Evolutionary conservation across 108 stramenopile species (phyloP), one percentile per base, ranked within the genome.

Genomic region (Cyclotella kingstonii): DNA sequence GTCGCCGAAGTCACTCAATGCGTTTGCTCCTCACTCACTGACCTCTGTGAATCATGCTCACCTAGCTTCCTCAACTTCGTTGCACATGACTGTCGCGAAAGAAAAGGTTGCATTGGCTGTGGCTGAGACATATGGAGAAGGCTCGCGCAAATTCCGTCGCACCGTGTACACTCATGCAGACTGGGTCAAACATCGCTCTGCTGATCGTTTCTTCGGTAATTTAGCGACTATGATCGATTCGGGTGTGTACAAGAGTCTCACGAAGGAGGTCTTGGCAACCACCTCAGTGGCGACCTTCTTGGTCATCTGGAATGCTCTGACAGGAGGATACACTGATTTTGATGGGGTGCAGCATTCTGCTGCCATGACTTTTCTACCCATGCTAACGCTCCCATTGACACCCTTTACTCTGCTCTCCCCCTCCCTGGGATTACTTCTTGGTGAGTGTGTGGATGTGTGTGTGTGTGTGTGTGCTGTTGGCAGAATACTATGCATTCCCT

Each of bases 141-240:
- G 62, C 2, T 65, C 60, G 15, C 72, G 86, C 27, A 78, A 81
- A 46, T 84, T 76, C 66, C 82, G 87, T 35, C 80, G 87, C 5
- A 88, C 87, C 3, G 87, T 88, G 19, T 88, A 85, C 63, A 71
- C 80, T 3, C 84, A 88, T 53, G 77, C 81, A 2, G 84, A 88
- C 44, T 88, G 87, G 87, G 66, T 74, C 7, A 81, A 81, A 50
- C 84, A 85, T 53, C 81, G 87, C 28, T 60, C 68, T 14, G 66
- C 77, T 10, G 78, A 85, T 56, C 82, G 87, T 35, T 89, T 85
- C 67, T 26, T 80, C 21, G 56, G 69, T 4, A 68, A 89, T 54
- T 31, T 89, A 4, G 22, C 43, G 6, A 54, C 77, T 47, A 80
- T 82, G 44, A 33, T 68, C 0, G 58, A 51, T 12, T 82, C 79